A percentile compares a stretch with the other conserved stretches of the same genome.
Evolutionary conservation across 495 filamentous ascomycete genomes (phyloP).

Genomic region (Trichoderma virens): DNA sequence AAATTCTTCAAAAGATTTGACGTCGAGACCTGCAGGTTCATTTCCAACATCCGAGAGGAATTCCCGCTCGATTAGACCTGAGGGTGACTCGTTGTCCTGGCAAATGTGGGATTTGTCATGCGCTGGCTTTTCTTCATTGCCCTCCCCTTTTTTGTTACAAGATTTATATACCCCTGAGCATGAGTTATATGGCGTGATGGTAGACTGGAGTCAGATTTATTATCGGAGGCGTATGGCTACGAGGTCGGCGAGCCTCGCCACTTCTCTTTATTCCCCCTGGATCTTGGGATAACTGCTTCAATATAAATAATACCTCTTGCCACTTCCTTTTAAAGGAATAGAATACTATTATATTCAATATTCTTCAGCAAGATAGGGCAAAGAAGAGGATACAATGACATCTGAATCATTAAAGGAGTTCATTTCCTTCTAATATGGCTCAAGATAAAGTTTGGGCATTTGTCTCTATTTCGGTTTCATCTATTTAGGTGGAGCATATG

Average conservation of each 20-base stretch:
- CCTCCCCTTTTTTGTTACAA: background rate
- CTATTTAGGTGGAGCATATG: no score
- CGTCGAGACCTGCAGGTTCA: conserved; percentile 52
- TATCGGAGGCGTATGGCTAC: background rate
- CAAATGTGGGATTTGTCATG: background rate
- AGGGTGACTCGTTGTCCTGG: no score
- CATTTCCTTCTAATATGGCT: no score
- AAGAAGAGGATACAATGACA: background rate
- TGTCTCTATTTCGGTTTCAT: no score
- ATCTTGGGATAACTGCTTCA: background rate
- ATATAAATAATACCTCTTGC: no score
- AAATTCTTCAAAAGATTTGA: conserved; percentile 90
- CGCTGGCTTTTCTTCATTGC: background rate
- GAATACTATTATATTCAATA: no score
- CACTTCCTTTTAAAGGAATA: no score
- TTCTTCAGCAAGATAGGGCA: background rate
- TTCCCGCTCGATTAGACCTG: conserved; percentile 75
- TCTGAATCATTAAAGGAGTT: no score
- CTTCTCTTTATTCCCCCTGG: background rate
- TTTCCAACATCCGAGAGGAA: conserved; percentile 78
- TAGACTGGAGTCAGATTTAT: background rate
- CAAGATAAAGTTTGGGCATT: no score
- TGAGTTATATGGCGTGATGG: background rate
- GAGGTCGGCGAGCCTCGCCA: background rate
- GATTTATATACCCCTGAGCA: background rate